phyloP scores from a whole-genome alignment of 2,329 filamentous ascomycete species.

The Claviceps africana region DNA sequence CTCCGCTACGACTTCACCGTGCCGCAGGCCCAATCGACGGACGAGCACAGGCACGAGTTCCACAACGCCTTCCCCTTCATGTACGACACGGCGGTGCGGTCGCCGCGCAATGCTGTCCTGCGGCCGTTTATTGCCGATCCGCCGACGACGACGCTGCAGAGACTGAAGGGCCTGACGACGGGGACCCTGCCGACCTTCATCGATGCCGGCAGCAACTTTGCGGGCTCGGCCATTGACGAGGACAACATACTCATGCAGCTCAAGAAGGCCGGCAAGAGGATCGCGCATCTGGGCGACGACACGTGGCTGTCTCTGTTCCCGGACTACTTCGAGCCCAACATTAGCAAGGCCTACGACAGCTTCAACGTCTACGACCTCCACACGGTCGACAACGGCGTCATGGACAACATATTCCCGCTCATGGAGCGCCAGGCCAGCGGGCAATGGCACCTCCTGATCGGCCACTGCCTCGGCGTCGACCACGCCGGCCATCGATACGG shows the following conservation, averaged over 20 bases:
- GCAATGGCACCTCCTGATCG: constrained; percentile 89
- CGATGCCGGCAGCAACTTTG: constrained; percentile 89
- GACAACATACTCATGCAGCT: constrained; percentile 62
- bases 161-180: constrained; percentile 86
- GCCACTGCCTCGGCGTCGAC: constrained; percentile 88
- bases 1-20: constrained; percentile 94
- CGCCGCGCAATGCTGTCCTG: constrained; percentile 73
- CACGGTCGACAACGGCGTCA: constrained; percentile 90
- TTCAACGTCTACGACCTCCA: constrained; percentile 98
- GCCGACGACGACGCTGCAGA: constrained; percentile 82
- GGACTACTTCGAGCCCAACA: constrained; percentile 75
- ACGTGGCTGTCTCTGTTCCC: constrained; percentile 93
- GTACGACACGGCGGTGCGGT: constrained; percentile 62
- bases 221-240: constrained; percentile 88
- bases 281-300: constrained; percentile 94
- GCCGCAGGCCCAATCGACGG: constrained; percentile 35
- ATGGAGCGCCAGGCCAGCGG: constrained; percentile 48
- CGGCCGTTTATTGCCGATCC: constrained; percentile 94
- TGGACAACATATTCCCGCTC: constrained; percentile 77
- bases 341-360: constrained; percentile 84
- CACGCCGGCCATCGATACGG: constrained; percentile 95
- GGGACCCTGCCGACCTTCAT: constrained; percentile 91
- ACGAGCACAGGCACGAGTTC: constrained; percentile 36
- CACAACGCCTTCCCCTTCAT: constrained; percentile 81
- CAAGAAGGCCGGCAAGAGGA: constrained; percentile 49